A percentile compares a stretch with the other conserved stretches of the same genome.
Evolutionary conservation across 345 rosid genomes (phyloP).

Genomic region (Hevea brasiliensis): DNA sequence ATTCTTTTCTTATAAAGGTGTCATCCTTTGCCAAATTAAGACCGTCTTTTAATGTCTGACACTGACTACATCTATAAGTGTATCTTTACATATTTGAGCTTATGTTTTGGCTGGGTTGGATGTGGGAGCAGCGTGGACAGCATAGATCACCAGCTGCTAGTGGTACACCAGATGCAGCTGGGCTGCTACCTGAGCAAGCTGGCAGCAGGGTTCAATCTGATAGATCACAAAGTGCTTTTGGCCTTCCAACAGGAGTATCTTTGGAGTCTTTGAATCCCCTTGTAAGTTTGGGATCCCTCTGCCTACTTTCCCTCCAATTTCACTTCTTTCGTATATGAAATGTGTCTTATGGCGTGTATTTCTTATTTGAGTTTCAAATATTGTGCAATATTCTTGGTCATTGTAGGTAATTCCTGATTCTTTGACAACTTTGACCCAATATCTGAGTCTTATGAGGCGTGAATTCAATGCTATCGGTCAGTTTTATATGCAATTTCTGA

Average conservation of each 20-base stretch:
- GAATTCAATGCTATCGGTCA: slow-evolving; percentile 55
- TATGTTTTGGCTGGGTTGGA: slow-evolving; percentile 4
- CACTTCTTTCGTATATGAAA: not conserved
- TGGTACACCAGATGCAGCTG: slow-evolving; percentile 31
- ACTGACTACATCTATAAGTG: not conserved
- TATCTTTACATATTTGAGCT: not conserved
- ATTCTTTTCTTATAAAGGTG: not conserved
- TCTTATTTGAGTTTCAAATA: slow-evolving; percentile 10
- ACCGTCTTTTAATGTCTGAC: not conserved
- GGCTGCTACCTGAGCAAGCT: slow-evolving; percentile 44
- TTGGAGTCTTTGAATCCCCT: slow-evolving; percentile 57
- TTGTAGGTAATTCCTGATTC: slow-evolving; percentile 68
- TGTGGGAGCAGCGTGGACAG: slow-evolving; percentile 40
- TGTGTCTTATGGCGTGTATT: slow-evolving; percentile 5
- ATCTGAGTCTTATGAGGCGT: slow-evolving; percentile 45
- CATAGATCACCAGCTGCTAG: slow-evolving; percentile 50
- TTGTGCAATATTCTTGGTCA: slow-evolving; percentile 11
- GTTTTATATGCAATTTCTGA: slow-evolving; percentile 19
- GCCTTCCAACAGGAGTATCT: slow-evolving; percentile 53
- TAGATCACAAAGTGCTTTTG: slow-evolving; percentile 50
- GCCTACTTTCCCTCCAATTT: not conserved
- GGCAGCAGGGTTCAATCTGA: slow-evolving; percentile 43
- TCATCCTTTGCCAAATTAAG: not conserved
- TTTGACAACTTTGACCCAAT: slow-evolving; percentile 64
- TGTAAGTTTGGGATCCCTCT: slow-evolving; percentile 40